Percentiles rank a stretch among this genome's conserved stretches.
phyloP scores from a whole-genome alignment of 2,329 filamentous ascomycete species.

The Penicillium sp. region DNA sequence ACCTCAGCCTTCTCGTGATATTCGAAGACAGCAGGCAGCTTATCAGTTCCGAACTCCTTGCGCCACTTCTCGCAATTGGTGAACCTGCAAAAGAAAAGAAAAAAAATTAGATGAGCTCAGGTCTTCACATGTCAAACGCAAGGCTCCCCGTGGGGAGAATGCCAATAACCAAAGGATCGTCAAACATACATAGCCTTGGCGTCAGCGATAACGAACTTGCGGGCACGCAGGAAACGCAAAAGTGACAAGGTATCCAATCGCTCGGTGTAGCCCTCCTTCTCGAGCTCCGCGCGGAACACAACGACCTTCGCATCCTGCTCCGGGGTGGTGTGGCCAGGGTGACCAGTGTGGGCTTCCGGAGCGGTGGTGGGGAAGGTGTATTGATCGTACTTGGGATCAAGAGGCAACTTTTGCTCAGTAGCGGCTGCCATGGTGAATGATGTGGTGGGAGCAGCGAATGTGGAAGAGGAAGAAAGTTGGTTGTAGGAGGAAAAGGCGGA shows the following conservation, averaged over 20 bases:
- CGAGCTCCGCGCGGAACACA: constrained; percentile 82
- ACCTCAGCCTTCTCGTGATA: constrained; percentile 84
- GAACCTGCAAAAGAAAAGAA: constrained; percentile 64
- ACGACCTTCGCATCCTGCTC: constrained; percentile 87
- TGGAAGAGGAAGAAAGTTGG: constrained; percentile 8
- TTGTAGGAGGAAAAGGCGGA: constrained; percentile 20
- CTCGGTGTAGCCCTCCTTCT: constrained; percentile 77
- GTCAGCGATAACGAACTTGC: constrained; percentile 87
- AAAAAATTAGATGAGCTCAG: not conserved
- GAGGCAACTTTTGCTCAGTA: constrained; percentile 40
- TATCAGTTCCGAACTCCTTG: constrained; percentile 79
- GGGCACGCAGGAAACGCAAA: constrained; percentile 87
- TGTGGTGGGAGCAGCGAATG: constrained; percentile 8
- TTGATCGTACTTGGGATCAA: constrained; percentile 91
- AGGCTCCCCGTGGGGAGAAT: not conserved
- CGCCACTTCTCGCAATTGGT: constrained; percentile 88
- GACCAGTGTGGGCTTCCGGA: constrained; percentile 69
- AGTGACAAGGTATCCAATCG: constrained; percentile 90
- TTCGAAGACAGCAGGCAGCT: constrained; percentile 76
- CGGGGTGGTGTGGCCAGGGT: constrained; percentile 82
- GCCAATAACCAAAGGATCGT: not conserved
- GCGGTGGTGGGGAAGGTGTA: constrained; percentile 88
- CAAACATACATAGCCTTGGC: constrained; percentile 80
- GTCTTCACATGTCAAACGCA: not conserved
- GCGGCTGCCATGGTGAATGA: constrained; percentile 32